Conservation (phyloP, 1,284 basidiomycete genomes). For the Hortiboletus rubellus region DNA sequence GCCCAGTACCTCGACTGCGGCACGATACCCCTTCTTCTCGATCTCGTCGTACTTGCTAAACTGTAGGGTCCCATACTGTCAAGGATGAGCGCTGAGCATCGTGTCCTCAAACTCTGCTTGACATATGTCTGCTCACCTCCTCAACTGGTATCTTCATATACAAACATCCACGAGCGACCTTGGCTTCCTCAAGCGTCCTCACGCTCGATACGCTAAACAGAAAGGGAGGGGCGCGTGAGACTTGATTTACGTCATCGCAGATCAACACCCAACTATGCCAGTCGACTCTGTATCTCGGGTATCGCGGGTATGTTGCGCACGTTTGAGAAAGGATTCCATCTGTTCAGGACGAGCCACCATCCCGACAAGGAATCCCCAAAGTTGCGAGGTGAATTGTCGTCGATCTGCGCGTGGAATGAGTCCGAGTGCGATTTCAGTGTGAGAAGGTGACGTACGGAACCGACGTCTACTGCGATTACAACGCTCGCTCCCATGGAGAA, state of each 20-base stretch:
- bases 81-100: background rate
- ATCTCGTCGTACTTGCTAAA: slow-evolving; percentile 85
- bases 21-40: slow-evolving; percentile 78
- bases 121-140: slow-evolving; percentile 49
- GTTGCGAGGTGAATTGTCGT: slow-evolving; percentile 92
- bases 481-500: slow-evolving; percentile 87
- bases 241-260: background rate
- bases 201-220: slow-evolving; percentile 86
- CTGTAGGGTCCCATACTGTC: slow-evolving; percentile 76
- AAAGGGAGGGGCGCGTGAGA: slow-evolving; percentile 6
- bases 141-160: slow-evolving; percentile 97
- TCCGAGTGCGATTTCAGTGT: background rate
- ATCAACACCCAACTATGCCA: slow-evolving; percentile 79
- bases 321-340: slow-evolving; percentile 90
- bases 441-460: slow-evolving; percentile 58
- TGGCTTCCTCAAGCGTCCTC: slow-evolving; percentile 92
- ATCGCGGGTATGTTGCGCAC: slow-evolving; percentile 85
- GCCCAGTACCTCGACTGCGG: slow-evolving; percentile 71
- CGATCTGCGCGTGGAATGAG: slow-evolving; percentile 50
- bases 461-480: slow-evolving; percentile 97
- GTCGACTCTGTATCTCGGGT: slow-evolving; percentile 93
- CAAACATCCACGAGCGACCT: slow-evolving; percentile 82
- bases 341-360: slow-evolving; percentile 93
- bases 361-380: slow-evolving; percentile 97
- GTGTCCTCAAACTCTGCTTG: background rate